phyloP scores from a whole-genome alignment of 1,139 yeast species.

The Pichia sp. region DNA sequence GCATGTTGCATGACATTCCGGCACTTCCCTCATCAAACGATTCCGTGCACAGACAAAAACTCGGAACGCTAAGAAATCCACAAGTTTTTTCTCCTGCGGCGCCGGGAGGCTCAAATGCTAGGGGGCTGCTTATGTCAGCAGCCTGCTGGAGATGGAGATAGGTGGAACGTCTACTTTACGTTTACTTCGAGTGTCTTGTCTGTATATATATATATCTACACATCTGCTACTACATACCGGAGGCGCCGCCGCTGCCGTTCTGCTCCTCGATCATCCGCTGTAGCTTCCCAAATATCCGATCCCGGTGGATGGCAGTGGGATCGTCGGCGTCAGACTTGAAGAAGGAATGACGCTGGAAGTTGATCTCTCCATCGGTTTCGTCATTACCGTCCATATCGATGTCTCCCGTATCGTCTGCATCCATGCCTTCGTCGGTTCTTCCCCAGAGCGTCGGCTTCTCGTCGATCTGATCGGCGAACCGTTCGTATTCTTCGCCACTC shows the following conservation, averaged over 20 bases:
- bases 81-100: too few relatives aligned
- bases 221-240: too few relatives aligned
- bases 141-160: too few relatives aligned
- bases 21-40: too few relatives aligned
- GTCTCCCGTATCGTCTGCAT: conserved; percentile 25
- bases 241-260: too few relatives aligned
- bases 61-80: too few relatives aligned
- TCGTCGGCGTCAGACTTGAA: conserved; percentile 56
- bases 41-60: too few relatives aligned
- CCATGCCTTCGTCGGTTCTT: conserved; percentile 28
- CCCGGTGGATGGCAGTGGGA: conserved; percentile 62
- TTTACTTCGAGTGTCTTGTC: too few relatives aligned
- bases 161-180: too few relatives aligned
- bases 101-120: background rate
- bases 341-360: conserved; percentile 45
- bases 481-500: conserved; percentile 31
- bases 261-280: conserved; percentile 45
- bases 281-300: conserved; percentile 55
- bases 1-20: too few relatives aligned
- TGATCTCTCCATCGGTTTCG: conserved; percentile 23
- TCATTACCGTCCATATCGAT: conserved; percentile 33
- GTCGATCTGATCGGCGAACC: conserved; percentile 31
- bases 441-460: conserved; percentile 15
- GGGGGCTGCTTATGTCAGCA: too few relatives aligned
- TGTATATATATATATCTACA: too few relatives aligned